Base-by-base conservation (phyloP, 768 basidiomycete genomes). In the Ephemerocybe angulata region DNA sequence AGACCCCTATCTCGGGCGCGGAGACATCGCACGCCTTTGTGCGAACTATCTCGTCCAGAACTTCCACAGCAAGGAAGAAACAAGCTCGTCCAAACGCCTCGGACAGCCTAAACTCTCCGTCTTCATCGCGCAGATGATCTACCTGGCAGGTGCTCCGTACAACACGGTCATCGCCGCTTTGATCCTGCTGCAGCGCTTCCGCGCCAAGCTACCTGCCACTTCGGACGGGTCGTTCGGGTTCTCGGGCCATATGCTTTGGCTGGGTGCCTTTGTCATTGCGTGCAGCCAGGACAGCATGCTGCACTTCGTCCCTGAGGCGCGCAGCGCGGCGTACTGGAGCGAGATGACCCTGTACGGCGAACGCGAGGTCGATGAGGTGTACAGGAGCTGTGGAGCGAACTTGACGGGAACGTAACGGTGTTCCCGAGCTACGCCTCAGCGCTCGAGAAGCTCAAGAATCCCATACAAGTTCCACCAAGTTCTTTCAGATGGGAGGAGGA, bases 181-280 rank as follows among this genome's bases (percentile, higher is more conserved):
- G 7, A 59, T 59, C 33, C 53, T 63, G 22, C 59, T 63, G 11
- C 59, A 63, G 41, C 57, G 62, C 13, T 51, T 63, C 33, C 60
- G 48, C n/a, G 53, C 49, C 17, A 51, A 51, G 13, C 55, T 56
- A 22, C 59, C 57, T 13, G 31, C 47, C n/a, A 25, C 33, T 8
- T 17, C 8, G 8, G 17, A 52, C 22, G 47, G 43, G 11, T 51
- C 43, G 19, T 42, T 48, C n/a, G 44, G 38, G 15, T 50, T 53
- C 28, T 60, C 62, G 2, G 54, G 57, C n/a, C 57, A 60, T 46
- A 49, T 52, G 28, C 51, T 63, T 27, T 63, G 60, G 44, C 54
- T 58, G 19, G 57, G 49, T 6, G 62, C 57, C n/a, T 60, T 60
- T 24, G 55, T 60, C 12, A 42, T 56, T 19, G 57, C 62, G 3